Base-by-base conservation (phyloP, 345 rosid genomes). In the Carallia brachiata region DNA sequence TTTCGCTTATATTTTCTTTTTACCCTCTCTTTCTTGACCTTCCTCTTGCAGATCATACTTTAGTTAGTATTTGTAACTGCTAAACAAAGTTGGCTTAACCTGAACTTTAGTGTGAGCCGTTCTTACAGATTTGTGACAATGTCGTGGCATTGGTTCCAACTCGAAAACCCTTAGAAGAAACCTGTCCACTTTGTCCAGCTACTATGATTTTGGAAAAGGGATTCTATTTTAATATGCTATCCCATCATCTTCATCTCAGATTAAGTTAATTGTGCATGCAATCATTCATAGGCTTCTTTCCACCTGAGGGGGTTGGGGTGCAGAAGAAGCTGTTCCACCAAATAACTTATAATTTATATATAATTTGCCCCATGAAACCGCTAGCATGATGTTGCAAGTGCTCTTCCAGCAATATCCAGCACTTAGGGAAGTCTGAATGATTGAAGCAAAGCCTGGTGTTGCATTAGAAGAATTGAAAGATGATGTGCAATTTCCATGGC, bases 381-480 rank as follows among this genome's bases (percentile, higher is more conserved):
- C 98, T 6, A 87, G 91, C 75, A 69, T 66, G 71, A 96, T 96
- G 99, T 84, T 92, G 78, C 87, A 92, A 74, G 40, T 81, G 68
- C 92, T 96, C 62, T 92, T 96, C 70, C 70, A 82, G 55, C 96
- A 89, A 59, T 96, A 84, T 70, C 92, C 94, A 0, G 99, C 98
- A 47, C 92, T 89, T 74, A 96, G 78, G 75, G 99, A 96, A 84
- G 96, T 89, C 53, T 77, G 98, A 60, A 96, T 92, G 99, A 78
- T 89, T 23, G 89, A 85, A 73, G 96, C 98, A 17, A 92, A 89
- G 70, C 99, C 98, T 9, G 97, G 98, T 52, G 92, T 96, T 60
- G 98, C 99, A 0, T 92, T 92, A 62, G 93, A 89, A 4, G 99
- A 96, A 70, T 92, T 70, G 37, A 98, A 89, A 78, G 96, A 92